Evolutionary conservation across 352 stramenopile species (phyloP).

Genomic region (Phytophthora rubi): DNA sequence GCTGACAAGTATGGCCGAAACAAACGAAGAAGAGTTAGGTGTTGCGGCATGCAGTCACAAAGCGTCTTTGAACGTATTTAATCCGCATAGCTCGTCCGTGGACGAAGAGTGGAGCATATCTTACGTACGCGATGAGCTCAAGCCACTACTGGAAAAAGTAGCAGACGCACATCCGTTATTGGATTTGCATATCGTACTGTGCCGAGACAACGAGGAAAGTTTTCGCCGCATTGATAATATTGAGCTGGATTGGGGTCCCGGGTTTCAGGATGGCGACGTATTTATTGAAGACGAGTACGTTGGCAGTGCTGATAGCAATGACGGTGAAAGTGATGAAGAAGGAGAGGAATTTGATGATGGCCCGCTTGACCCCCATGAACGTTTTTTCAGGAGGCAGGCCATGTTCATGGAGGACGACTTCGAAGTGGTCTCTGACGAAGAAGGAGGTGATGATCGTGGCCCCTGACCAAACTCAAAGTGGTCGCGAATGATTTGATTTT

Average conservation of each 20-base stretch:
- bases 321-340: constrained; percentile 24
- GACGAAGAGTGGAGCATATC: constrained; percentile 29
- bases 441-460: constrained; percentile 7
- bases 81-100: constrained; percentile 28
- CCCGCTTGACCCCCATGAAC: constrained; percentile 6
- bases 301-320: constrained; percentile 12
- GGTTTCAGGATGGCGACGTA: constrained; percentile 23
- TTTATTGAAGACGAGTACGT: constrained; percentile 36
- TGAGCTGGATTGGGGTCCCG: constrained; percentile 33
- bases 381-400: constrained; percentile 16
- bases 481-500: neutral
- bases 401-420: constrained; percentile 29
- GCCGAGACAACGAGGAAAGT: constrained; percentile 21
- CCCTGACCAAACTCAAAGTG: neutral
- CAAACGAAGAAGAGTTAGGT: constrained; percentile 21
- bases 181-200: constrained; percentile 31
- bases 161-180: constrained; percentile 23
- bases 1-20: constrained; percentile 28
- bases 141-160: constrained; percentile 42
- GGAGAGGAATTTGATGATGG: constrained; percentile 23
- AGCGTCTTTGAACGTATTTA: constrained; percentile 32
- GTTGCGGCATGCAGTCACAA: constrained; percentile 21
- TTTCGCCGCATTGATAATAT: constrained; percentile 36
- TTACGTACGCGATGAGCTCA: constrained; percentile 40
- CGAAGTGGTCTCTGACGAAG: constrained; percentile 19